Evolutionary conservation across 495 filamentous ascomycete species (phyloP).

Genomic region (Penicillium canariense): DNA sequence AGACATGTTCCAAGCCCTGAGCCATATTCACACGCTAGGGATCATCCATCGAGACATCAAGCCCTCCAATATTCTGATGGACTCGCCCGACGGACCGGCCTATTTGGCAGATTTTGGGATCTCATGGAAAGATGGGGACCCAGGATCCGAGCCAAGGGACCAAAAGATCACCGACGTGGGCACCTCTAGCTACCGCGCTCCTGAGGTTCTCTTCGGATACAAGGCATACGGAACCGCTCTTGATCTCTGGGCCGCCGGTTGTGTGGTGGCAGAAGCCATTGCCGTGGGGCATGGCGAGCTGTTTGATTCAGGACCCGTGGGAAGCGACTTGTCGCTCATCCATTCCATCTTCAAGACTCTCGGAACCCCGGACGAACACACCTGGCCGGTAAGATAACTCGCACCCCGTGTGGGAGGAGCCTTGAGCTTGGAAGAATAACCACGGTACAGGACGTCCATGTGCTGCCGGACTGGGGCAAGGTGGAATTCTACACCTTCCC

Average conservation of each 20-base stretch:
- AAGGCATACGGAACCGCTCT: conserved; percentile 63
- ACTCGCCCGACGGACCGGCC: conserved; percentile 63
- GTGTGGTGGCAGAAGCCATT: conserved; percentile 69
- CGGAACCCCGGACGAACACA: conserved; percentile 73
- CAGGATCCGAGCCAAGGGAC: conserved; percentile 58
- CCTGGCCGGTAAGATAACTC: conserved; percentile 67
- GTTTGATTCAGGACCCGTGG: conserved; percentile 83
- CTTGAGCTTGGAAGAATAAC: background rate
- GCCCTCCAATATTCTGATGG: conserved; percentile 81
- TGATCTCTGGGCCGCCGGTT: conserved; percentile 90
- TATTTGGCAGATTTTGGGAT: conserved; percentile 90
- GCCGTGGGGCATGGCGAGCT: conserved; percentile 51
- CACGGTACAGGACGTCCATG: conserved; percentile 46
- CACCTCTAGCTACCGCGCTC: conserved; percentile 85
- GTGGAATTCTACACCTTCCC: conserved; percentile 58
- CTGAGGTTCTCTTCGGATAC: conserved; percentile 87
- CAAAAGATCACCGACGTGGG: conserved; percentile 89
- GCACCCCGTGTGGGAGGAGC: background rate
- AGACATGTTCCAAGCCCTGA: conserved; percentile 71
- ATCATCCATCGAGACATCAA: conserved; percentile 96
- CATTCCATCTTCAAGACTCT: conserved; percentile 85
- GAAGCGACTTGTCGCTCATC: conserved; percentile 88
- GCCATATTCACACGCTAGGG: conserved; percentile 64
- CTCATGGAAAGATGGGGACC: conserved; percentile 68
- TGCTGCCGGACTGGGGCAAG: conserved; percentile 66